phyloP scores from a whole-genome alignment of 306 rosid genomes.

The Fragaria nilgerrensis region DNA sequence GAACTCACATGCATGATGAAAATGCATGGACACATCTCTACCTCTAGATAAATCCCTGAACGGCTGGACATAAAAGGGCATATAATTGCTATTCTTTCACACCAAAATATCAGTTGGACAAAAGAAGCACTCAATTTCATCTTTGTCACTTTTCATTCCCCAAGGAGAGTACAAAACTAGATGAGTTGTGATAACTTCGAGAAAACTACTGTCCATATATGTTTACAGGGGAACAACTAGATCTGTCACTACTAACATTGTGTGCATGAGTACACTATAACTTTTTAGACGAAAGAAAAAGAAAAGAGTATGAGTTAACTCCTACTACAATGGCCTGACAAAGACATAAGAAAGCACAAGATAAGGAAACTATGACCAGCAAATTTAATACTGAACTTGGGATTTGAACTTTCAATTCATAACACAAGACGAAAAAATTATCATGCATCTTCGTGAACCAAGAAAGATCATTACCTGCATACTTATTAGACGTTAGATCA shows the following conservation, averaged over 20 bases:
- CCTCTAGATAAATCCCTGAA: not conserved
- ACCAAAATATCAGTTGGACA: not conserved
- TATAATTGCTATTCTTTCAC: not conserved
- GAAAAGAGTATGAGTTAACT: not conserved
- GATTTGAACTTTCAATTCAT: not conserved
- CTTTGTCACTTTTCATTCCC: not conserved
- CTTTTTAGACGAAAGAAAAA: not conserved
- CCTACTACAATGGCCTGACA: not conserved
- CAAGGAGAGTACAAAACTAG: not conserved
- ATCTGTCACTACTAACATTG: not conserved
- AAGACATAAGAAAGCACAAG: not conserved
- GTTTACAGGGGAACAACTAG: not conserved
- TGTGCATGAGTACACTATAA: not conserved
- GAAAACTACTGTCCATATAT: not conserved
- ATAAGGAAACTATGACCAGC: not conserved
- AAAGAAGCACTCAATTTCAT: not conserved
- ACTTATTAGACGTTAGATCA: constrained; percentile 95
- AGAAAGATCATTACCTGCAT: constrained; percentile 65
- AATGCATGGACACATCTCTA: not conserved
- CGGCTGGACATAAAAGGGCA: not conserved
- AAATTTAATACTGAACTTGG: not conserved
- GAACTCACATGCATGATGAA: not conserved
- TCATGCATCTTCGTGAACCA: not conserved
- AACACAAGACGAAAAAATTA: not conserved
- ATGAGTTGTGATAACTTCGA: not conserved